Percentiles rank a stretch among this genome's conserved stretches.
Evolutionary conservation across 805 yeast genomes (phyloP).

Genomic region (Naumovozyma baii): DNA sequence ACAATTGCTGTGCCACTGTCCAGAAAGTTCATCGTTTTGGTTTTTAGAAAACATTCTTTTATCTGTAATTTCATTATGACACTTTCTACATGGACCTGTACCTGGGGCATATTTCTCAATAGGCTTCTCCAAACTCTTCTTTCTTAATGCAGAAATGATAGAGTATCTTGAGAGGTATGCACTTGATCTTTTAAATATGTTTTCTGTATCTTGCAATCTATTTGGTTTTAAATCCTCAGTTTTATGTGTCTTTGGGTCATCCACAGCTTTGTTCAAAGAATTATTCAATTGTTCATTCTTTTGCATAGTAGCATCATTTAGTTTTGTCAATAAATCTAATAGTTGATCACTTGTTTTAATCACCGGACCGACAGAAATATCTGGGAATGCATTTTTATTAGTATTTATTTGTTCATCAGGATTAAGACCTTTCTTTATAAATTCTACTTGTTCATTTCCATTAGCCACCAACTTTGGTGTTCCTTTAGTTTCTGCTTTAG

Average conservation of each 20-base stretch:
- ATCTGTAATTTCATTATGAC: slow-evolving; percentile 44
- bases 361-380: too few relatives aligned
- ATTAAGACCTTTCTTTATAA: too few relatives aligned
- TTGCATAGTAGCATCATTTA: slow-evolving; percentile 15
- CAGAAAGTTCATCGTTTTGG: slow-evolving; percentile 46
- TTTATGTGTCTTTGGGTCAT: background rate
- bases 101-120: slow-evolving; percentile 43
- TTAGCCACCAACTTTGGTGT: too few relatives aligned
- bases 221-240: too few relatives aligned
- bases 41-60: slow-evolving; percentile 77
- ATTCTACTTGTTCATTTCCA: too few relatives aligned
- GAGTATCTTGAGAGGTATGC: slow-evolving; percentile 22
- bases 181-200: slow-evolving; percentile 24
- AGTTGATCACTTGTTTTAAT: slow-evolving; percentile 12
- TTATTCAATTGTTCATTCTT: background rate
- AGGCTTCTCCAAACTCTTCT: slow-evolving; percentile 3
- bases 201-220: too few relatives aligned
- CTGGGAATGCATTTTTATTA: too few relatives aligned
- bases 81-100: slow-evolving; percentile 73
- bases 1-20: slow-evolving; percentile 90
- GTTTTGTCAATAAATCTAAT: slow-evolving; percentile 18
- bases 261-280: background rate
- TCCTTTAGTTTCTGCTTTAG: too few relatives aligned
- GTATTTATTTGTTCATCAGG: too few relatives aligned
- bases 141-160: background rate